Conservation (phyloP, 2,329 filamentous ascomycete genomes). For the Aureobasidium subglaciale region DNA sequence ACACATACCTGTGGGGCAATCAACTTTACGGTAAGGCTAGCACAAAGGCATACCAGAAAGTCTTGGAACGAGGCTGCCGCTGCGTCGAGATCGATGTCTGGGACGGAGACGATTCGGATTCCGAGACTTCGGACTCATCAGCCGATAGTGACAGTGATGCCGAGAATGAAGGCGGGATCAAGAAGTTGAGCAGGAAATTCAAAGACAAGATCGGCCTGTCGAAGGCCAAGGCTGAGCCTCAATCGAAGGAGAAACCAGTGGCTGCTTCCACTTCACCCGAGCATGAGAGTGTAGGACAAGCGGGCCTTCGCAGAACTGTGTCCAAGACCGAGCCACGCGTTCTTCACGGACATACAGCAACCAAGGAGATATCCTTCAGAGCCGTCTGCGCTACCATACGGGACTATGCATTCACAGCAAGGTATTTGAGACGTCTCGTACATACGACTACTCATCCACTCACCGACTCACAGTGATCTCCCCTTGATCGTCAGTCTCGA, state of each 20-base stretch:
- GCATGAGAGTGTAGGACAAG: neutral
- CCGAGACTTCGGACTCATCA: constrained; percentile 1
- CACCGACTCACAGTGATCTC: constrained; percentile 44
- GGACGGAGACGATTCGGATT: constrained; percentile 55
- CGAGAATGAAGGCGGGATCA: constrained; percentile 25
- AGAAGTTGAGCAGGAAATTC: constrained; percentile 27
- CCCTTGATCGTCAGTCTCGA: constrained; percentile 90
- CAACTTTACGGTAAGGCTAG: constrained; percentile 74
- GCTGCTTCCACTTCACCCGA: constrained; percentile 7
- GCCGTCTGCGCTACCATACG: constrained; percentile 76
- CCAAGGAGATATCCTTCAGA: constrained; percentile 77
- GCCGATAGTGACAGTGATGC: constrained; percentile 22
- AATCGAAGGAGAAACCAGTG: constrained; percentile 15
- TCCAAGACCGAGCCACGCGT: constrained; percentile 23
- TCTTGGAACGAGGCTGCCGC: constrained; percentile 69
- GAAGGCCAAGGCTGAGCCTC: constrained; percentile 19
- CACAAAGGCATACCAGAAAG: constrained; percentile 69
- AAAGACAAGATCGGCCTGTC: constrained; percentile 22
- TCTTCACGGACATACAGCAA: constrained; percentile 61
- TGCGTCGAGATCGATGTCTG: constrained; percentile 95
- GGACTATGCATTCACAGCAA: constrained; percentile 66
- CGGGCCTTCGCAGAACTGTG: neutral
- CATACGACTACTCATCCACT: neutral
- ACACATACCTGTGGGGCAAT: constrained; percentile 84
- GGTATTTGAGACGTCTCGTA: neutral